Percentiles rank a stretch among this genome's conserved stretches.
phyloP scores from a whole-genome alignment of 73 alveolate species.

The Urostyla sp. region DNA sequence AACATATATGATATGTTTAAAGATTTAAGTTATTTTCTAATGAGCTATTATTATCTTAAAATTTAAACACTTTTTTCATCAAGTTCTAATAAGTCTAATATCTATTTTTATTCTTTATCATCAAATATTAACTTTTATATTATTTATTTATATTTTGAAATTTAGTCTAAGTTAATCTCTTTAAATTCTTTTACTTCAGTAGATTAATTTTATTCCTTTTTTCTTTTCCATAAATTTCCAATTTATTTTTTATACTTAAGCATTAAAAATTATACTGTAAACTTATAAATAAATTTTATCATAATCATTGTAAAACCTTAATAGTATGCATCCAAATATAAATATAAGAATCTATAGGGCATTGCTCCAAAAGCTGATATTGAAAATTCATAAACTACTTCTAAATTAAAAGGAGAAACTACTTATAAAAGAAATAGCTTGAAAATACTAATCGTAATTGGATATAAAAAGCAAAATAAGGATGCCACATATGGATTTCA shows the following conservation, averaged over 20 bases:
- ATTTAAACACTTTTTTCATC: too few relatives aligned
- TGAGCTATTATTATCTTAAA: too few relatives aligned
- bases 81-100: too few relatives aligned
- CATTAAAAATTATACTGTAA: slow-evolving; percentile 1
- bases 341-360: slow-evolving; percentile 67
- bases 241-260: not conserved
- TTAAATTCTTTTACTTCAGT: not conserved
- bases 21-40: not conserved
- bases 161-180: too few relatives aligned
- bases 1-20: slow-evolving; percentile 11
- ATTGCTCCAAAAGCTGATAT: slow-evolving; percentile 59
- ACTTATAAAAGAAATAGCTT: slow-evolving; percentile 10
- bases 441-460: slow-evolving; percentile 32
- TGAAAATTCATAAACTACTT: slow-evolving; percentile 53
- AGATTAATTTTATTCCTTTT: not conserved
- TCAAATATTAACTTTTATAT: too few relatives aligned
- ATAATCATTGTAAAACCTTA: slow-evolving; percentile 2
- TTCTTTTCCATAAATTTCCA: not conserved
- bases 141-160: too few relatives aligned
- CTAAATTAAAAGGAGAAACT: slow-evolving; percentile 24
- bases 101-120: too few relatives aligned
- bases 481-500: not conserved
- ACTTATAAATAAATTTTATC: slow-evolving; percentile 27
- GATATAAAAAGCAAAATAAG: slow-evolving; percentile 37
- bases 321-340: slow-evolving; percentile 5